Evolutionary conservation across 345 rosid genomes (phyloP).

Genomic region (Dimocarpus longan): DNA sequence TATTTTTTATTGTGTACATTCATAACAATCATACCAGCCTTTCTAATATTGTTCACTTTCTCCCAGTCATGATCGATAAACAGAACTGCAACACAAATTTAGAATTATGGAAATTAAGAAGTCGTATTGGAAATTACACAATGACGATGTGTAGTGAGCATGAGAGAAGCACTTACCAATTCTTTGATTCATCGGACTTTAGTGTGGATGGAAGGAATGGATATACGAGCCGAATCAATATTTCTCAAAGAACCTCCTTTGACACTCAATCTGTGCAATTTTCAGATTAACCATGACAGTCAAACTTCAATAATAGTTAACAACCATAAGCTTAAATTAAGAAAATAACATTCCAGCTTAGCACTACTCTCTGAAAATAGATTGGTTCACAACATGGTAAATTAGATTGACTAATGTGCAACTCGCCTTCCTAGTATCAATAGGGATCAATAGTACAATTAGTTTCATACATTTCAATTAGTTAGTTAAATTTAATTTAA

Average conservation of each 20-base stretch:
- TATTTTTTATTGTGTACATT: not conserved
- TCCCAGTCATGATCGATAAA: conserved; percentile 65
- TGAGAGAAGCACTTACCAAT: conserved; percentile 54
- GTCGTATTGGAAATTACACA: not conserved
- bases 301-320: conserved; percentile 5
- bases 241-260: conserved; percentile 87
- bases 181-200: conserved; percentile 71
- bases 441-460: no score
- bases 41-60: conserved; percentile 96
- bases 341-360: not conserved
- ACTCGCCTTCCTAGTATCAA: not conserved
- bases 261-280: conserved; percentile 70
- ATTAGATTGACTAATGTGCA: not conserved
- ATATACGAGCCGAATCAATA: conserved; percentile 90
- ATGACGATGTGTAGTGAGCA: not conserved
- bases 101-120: conserved; percentile 17
- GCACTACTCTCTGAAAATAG: not conserved
- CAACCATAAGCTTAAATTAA: conserved; percentile 9
- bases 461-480: not conserved
- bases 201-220: conserved; percentile 78
- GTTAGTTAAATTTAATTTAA: not conserved
- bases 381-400: not conserved
- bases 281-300: not conserved
- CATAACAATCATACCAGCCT: conserved; percentile 65
- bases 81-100: conserved; percentile 58